phyloP scores from a whole-genome alignment of 1,139 yeast genomes.

The Petasospora rhodanensis region DNA sequence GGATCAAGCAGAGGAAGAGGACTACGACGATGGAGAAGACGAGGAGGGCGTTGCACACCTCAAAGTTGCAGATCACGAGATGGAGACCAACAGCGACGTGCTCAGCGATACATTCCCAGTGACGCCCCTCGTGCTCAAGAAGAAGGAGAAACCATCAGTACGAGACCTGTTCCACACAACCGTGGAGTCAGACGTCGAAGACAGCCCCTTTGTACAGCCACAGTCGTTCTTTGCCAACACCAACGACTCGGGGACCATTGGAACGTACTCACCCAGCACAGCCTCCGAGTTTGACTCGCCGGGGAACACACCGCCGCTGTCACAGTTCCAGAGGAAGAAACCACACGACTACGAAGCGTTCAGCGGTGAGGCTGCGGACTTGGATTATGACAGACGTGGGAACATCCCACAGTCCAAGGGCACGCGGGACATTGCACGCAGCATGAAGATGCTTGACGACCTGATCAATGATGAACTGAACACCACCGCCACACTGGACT shows the following conservation, averaged over 20 bases:
- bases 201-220: conserved; percentile 25
- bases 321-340: conserved; percentile 6
- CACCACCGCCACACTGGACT: conserved; percentile 13
- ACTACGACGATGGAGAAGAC: conserved; percentile 15
- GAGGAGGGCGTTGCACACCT: conserved; percentile 22
- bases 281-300: conserved; percentile 34
- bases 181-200: conserved; percentile 21
- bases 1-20: conserved; percentile 24
- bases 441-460: conserved; percentile 26
- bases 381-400: conserved; percentile 14
- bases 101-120: conserved; percentile 26
- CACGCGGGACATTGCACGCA: conserved; percentile 25
- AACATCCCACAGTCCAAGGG: conserved; percentile 26
- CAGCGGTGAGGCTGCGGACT: conserved; percentile 1
- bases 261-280: conserved; percentile 40
- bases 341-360: conserved; percentile 4
- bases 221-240: conserved; percentile 20
- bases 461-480: conserved; percentile 24
- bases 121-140: conserved; percentile 18
- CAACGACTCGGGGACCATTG: conserved; percentile 30
- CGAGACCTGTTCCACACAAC: conserved; percentile 1
- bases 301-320: conserved; percentile 20
- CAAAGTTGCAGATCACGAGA: conserved; percentile 12
- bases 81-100: conserved; percentile 24
- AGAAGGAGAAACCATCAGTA: conserved; percentile 11